phyloP scores from a whole-genome alignment of 164 flowering plant genomes.

The Tinospora cordifolia region DNA sequence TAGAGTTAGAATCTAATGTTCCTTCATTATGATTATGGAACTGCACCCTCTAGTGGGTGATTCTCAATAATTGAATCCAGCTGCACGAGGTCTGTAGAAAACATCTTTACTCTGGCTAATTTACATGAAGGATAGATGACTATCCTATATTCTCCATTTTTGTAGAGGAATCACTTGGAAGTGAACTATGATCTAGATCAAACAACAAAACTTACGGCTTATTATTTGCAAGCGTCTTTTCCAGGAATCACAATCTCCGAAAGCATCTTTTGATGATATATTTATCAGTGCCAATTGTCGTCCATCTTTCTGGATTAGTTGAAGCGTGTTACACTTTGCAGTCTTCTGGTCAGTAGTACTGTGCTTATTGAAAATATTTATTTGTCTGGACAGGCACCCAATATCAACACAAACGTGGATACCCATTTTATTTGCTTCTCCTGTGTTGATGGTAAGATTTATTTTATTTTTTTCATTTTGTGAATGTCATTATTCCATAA shows the following conservation, averaged over 20 bases:
- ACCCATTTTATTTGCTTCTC: constrained; percentile 89
- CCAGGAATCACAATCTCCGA: too few species aligned
- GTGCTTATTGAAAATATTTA: not conserved
- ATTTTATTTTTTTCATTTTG: not conserved
- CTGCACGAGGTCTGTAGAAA: not conserved
- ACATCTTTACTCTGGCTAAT: not conserved
- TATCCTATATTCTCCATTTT: too few species aligned
- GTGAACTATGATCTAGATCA: too few species aligned
- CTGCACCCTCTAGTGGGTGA: not conserved
- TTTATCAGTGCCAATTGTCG: not conserved
- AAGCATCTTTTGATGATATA: too few species aligned
- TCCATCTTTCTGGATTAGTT: not conserved
- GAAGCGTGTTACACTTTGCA: not conserved
- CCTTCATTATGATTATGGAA: not conserved
- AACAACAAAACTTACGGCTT: too few species aligned
- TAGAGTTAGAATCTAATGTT: not conserved
- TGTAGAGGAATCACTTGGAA: too few species aligned
- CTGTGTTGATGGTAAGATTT: constrained; percentile 66
- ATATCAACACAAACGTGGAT: constrained; percentile 38
- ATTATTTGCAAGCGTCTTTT: too few species aligned
- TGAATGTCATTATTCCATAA: not conserved
- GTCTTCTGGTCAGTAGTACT: not conserved
- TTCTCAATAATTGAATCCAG: not conserved
- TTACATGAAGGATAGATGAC: too few species aligned
- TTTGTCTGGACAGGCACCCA: constrained; percentile 50